Percentiles rank a stretch among this genome's conserved stretches.
phyloP scores from a whole-genome alignment of 495 filamentous ascomycete genomes.

The Terfezia claveryi region DNA sequence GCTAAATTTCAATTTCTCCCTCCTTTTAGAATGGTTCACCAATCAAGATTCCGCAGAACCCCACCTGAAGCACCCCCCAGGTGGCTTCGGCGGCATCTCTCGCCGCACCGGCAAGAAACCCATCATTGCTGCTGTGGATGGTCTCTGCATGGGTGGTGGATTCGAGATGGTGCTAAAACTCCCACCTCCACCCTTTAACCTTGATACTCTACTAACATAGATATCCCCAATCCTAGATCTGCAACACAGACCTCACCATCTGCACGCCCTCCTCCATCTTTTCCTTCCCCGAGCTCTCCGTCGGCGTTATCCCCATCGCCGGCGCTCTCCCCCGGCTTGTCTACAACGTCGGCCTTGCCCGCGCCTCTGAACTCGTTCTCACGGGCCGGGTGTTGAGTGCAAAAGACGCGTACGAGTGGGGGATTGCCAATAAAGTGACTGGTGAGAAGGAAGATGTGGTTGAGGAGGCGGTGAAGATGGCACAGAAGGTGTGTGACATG shows the following conservation, averaged over 20 bases:
- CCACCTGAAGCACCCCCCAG: not conserved
- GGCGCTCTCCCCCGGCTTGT: slow-evolving; percentile 46
- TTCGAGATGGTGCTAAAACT: slow-evolving; percentile 42
- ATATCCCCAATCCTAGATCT: too few relatives aligned
- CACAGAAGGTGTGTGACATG: slow-evolving; percentile 25
- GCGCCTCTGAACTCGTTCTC: slow-evolving; percentile 49
- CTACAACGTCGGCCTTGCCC: slow-evolving; percentile 41
- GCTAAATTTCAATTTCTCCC: too few relatives aligned
- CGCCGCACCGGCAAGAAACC: slow-evolving; percentile 29
- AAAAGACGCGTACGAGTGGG: slow-evolving; percentile 41
- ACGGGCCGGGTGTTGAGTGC: slow-evolving; percentile 37
- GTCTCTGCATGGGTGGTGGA: slow-evolving; percentile 53
- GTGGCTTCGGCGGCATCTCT: not conserved
- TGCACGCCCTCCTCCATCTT: slow-evolving; percentile 35
- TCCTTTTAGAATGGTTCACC: too few relatives aligned
- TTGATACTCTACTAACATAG: too few relatives aligned
- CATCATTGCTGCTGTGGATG: slow-evolving; percentile 53
- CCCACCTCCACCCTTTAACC: too few relatives aligned
- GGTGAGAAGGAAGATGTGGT: slow-evolving; percentile 23
- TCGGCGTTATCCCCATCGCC: slow-evolving; percentile 47
- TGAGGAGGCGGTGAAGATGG: slow-evolving; percentile 35
- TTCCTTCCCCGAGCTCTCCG: slow-evolving; percentile 42
- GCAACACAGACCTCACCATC: slow-evolving; percentile 42
- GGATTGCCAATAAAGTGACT: slow-evolving; percentile 47
- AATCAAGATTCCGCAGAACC: too few relatives aligned